Percentiles rank a stretch among this genome's conserved stretches.
phyloP scores from a whole-genome alignment of 2,329 filamentous ascomycete genomes.

The Ophiostoma ulmi region DNA sequence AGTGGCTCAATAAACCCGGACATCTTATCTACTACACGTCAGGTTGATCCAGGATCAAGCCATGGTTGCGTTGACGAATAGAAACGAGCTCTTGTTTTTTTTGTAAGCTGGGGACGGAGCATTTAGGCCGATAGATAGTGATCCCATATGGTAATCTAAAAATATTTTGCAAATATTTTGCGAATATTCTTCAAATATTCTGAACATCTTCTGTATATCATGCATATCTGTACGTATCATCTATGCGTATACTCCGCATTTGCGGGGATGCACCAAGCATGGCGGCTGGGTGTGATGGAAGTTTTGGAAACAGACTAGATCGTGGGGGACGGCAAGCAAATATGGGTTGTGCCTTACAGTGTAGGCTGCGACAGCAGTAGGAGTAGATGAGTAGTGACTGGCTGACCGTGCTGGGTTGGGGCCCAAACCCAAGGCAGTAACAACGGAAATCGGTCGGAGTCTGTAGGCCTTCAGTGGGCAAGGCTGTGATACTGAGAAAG shows the following conservation, averaged over 20 bases:
- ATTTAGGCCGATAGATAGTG: neutral
- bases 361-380: neutral
- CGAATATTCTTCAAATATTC: neutral
- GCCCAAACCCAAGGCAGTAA: no score
- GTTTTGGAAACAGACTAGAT: neutral
- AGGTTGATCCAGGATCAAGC: neutral
- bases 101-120: neutral
- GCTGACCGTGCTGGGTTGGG: neutral
- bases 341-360: neutral
- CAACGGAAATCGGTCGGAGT: neutral
- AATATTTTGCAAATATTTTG: neutral
- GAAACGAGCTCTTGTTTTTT: neutral
- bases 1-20: no score
- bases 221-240: neutral
- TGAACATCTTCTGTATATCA: neutral
- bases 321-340: neutral
- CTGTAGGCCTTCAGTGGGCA: neutral
- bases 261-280: neutral
- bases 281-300: slow-evolving; percentile 5
- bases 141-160: neutral
- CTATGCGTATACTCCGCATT: neutral
- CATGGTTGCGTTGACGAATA: neutral
- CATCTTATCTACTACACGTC: neutral
- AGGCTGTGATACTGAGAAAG: neutral
- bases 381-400: neutral